Conservation (phyloP, 1,139 yeast species). For the Citeromyces siamensis region DNA sequence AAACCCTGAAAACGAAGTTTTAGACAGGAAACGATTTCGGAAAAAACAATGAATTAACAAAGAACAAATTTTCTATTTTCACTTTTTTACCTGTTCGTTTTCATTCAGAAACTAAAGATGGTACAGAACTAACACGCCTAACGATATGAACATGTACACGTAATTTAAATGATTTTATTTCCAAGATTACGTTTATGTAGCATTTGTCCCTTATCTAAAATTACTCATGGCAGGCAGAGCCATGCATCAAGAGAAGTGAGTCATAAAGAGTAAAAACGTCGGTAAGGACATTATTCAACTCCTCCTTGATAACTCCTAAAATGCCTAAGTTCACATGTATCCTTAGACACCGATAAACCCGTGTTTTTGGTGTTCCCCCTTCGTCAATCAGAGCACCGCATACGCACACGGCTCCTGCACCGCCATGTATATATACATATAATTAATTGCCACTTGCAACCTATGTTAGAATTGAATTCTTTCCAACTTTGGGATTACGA, state of each 20-base stretch:
- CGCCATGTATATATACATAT: background rate
- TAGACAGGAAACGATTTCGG: background rate
- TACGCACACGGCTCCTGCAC: slow-evolving; percentile 4
- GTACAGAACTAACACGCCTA: too few species aligned
- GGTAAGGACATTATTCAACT: too few species aligned
- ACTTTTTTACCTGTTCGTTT: too few species aligned
- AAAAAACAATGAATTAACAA: background rate
- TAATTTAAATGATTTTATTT: too few species aligned
- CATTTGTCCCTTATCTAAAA: too few species aligned
- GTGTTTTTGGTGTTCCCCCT: background rate
- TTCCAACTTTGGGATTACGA: slow-evolving; percentile 23
- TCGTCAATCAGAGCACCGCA: background rate
- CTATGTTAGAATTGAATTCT: slow-evolving; percentile 1
- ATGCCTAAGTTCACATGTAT: background rate
- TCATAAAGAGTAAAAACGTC: too few species aligned
- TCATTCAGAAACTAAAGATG: too few species aligned
- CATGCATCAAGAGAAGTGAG: too few species aligned
- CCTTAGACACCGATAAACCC: background rate
- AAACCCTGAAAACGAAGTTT: too few species aligned
- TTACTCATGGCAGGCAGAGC: too few species aligned
- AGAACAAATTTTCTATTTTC: background rate
- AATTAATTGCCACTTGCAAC: background rate
- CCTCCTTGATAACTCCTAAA: slow-evolving; percentile 1
- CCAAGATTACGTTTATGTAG: too few species aligned
- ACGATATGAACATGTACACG: too few species aligned